A percentile compares a stretch with the other conserved stretches of the same genome.
Conservation (phyloP, 768 basidiomycete genomes). For the Rhizopogon roseolus region DNA sequence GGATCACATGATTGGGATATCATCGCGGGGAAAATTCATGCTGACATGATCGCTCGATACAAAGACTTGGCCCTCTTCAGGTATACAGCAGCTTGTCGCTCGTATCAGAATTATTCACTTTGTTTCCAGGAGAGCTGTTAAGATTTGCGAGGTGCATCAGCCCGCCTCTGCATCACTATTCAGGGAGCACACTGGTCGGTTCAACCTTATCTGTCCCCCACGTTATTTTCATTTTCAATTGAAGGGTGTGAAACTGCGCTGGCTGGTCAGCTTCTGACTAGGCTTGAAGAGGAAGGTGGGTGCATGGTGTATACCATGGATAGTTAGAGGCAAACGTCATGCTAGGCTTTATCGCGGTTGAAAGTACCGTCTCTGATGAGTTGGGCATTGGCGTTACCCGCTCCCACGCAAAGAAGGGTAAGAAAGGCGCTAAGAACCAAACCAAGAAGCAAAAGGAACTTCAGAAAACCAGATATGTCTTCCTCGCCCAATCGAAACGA, state of each 20-base stretch:
- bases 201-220: not conserved
- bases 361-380: constrained; percentile 43
- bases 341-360: constrained; percentile 57
- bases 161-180: constrained; percentile 47
- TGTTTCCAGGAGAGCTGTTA: constrained; percentile 58
- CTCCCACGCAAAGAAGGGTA: constrained; percentile 33
- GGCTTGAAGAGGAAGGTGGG: constrained; percentile 68
- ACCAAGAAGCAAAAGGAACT: constrained; percentile 43
- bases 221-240: not conserved
- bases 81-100: constrained; percentile 27
- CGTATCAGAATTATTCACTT: not conserved
- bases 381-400: constrained; percentile 38
- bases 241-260: constrained; percentile 50
- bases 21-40: constrained; percentile 53
- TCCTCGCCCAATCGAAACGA: constrained; percentile 43
- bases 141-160: constrained; percentile 52
- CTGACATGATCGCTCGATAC: constrained; percentile 55
- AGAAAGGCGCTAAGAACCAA: constrained; percentile 38
- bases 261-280: constrained; percentile 58
- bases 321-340: not conserved
- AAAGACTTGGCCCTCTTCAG: constrained; percentile 69
- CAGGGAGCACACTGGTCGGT: constrained; percentile 55
- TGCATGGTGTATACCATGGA: not conserved
- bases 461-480: constrained; percentile 54
- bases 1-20: constrained; percentile 67